Evolutionary conservation across 148 eudicot species (phyloP).

Genomic region (Nepenthes gracilis): DNA sequence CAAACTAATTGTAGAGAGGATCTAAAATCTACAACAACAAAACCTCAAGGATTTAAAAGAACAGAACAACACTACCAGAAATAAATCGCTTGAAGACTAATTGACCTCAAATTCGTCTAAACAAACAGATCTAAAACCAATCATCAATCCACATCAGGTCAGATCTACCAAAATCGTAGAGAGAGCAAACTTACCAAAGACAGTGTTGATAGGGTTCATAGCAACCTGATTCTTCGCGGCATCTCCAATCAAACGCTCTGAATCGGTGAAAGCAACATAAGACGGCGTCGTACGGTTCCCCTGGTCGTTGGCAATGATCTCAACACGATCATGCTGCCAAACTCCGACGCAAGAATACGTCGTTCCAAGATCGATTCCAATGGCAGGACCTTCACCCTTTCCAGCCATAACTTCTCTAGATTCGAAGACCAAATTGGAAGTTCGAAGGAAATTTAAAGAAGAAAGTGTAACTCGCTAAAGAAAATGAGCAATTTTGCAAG

Average conservation of each 20-base stretch:
- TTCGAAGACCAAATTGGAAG: not conserved
- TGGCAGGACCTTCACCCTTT: not conserved
- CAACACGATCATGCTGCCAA: constrained; percentile 1
- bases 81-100: too few species aligned
- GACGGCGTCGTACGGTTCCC: constrained; percentile 2
- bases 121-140: not conserved
- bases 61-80: too few species aligned
- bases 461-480: not conserved
- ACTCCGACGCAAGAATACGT: constrained; percentile 1
- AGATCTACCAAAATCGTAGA: not conserved
- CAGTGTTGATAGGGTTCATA: constrained; percentile 1
- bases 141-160: not conserved
- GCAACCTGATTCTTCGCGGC: not conserved
- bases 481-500: not conserved
- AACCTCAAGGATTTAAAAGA: too few species aligned
- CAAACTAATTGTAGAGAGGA: too few species aligned
- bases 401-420: not conserved
- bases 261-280: not conserved
- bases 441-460: not conserved
- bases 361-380: constrained; percentile 1
- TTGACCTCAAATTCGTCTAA: too few species aligned
- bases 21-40: too few species aligned
- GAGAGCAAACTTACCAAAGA: not conserved
- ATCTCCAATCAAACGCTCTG: not conserved
- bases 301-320: constrained; percentile 1